phyloP scores from a whole-genome alignment of 2,329 filamentous ascomycete species.

The Penicillium sp. region DNA sequence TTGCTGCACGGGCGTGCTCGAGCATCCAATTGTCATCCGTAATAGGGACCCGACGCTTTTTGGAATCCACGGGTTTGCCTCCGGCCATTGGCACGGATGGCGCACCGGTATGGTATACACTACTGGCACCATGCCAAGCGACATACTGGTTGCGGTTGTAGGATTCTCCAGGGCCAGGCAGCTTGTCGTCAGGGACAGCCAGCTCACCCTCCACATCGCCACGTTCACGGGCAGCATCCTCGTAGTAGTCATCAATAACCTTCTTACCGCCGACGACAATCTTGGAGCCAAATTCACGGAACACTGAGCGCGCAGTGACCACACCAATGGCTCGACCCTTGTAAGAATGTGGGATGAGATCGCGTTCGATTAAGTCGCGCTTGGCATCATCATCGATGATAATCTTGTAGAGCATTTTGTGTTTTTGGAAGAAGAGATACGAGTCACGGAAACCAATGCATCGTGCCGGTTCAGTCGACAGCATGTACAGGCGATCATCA shows the following conservation, averaged over 20 bases:
- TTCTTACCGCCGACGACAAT: constrained; percentile 90
- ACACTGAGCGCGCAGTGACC: constrained; percentile 93
- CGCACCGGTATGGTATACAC: constrained; percentile 84
- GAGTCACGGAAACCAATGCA: constrained; percentile 97
- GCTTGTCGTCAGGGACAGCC: constrained; percentile 82
- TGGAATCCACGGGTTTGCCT: constrained; percentile 72
- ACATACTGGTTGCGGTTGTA: constrained; percentile 99
- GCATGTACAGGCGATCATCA: constrained; percentile 88
- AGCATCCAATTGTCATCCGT: constrained; percentile 96
- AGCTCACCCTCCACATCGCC: constrained; percentile 85
- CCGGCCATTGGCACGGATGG: constrained; percentile 73
- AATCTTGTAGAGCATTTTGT: constrained; percentile 94
- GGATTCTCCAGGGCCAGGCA: constrained; percentile 72
- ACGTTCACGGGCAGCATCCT: constrained; percentile 69
- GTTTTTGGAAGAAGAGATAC: constrained; percentile 98
- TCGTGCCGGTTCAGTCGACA: constrained; percentile 94
- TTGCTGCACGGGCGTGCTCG: constrained; percentile 88
- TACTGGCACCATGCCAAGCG: constrained; percentile 95
- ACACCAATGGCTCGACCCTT: constrained; percentile 97
- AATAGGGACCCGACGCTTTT: constrained; percentile 82
- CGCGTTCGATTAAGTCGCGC: constrained; percentile 89
- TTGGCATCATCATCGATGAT: constrained; percentile 98
- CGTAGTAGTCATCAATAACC: constrained; percentile 87
- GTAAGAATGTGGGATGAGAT: constrained; percentile 97
- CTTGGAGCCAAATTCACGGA: constrained; percentile 90